Evolutionary conservation across 257 asterid species (phyloP), one percentile per base, ranked within the genome.

Genomic region (Ilex asprella): DNA sequence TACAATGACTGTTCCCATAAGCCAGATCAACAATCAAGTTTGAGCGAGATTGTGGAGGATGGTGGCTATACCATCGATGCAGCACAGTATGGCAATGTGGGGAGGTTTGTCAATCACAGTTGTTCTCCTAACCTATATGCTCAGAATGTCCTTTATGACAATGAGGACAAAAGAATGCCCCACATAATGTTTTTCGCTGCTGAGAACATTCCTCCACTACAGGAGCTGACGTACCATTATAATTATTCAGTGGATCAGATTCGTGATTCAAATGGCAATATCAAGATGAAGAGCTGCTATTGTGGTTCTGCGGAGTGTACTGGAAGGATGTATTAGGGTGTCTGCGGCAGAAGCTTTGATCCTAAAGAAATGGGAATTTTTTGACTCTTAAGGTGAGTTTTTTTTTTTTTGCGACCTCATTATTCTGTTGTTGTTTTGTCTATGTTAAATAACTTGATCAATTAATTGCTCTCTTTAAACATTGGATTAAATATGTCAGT

Each of bases 51-150:
- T 16, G 5, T 53, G 27, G 57, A 53, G 15, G 30, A 53, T 14
- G 57, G 57, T 53, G 30, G 57, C 57, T 53, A 14, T 53, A 53
- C 57, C 57, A 53, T 53, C 3, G 57, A 53, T 53, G 57, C 57
- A 15, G 57, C 57, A 14, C 57, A n/a, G 30, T 21, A 53, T 10
- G 57, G 57, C 14, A 53, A 53, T 53, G 57, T 53, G 2, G 57
- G 57, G 57, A 53, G 57, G 57, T 53, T 53, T 53, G 15, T 53
- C 57, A 53, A 53, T 53, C 57, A 53, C 57, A 53, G 57, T 53
- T 53, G 57, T 21, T 53, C 57, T 5, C 57, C 57, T 10, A 53
- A 53, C 57, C 57, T 53, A 15, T 53, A 53, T 53, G 57, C 57
- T 53, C 57, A 53, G 57, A 53, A 53, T 53, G 57, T 53, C 30